phyloP scores from a whole-genome alignment of 2,329 filamentous ascomycete species.

The Neofusicoccum sp. region DNA sequence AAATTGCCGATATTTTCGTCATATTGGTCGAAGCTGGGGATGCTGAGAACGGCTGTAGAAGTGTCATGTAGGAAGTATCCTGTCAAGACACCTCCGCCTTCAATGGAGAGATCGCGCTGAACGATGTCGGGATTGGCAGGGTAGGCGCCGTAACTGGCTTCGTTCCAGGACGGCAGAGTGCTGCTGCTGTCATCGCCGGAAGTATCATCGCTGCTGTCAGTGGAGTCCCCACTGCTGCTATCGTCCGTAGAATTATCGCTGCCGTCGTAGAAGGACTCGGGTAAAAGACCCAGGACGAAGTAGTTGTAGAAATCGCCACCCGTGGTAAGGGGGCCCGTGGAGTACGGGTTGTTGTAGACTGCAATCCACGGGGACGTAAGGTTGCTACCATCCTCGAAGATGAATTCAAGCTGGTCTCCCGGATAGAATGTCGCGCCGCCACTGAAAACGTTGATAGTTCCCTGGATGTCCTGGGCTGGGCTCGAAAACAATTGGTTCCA shows the following conservation, averaged over 20 bases:
- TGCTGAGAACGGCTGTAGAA: conserved; percentile 45
- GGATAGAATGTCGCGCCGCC: conserved; percentile 29
- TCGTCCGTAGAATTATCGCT: not conserved
- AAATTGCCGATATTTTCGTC: conserved; percentile 28
- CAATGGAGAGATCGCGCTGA: conserved; percentile 28
- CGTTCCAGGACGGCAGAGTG: conserved; percentile 25
- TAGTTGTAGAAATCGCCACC: conserved; percentile 50
- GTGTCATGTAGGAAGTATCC: conserved; percentile 47
- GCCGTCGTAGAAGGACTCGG: conserved; percentile 25
- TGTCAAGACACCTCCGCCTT: conserved; percentile 32
- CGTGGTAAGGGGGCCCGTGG: conserved; percentile 38
- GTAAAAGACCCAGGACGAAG: conserved; percentile 42
- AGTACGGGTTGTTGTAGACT: conserved; percentile 27
- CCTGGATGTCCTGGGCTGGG: conserved; percentile 31
- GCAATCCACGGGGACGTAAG: conserved; percentile 29
- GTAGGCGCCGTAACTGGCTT: conserved; percentile 27
- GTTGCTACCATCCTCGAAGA: conserved; percentile 31
- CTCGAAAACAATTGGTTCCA: conserved; percentile 40
- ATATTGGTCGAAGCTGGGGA: conserved; percentile 41
- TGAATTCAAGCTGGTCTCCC: conserved; percentile 33
- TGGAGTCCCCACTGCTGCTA: conserved; percentile 1
- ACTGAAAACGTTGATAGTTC: conserved; percentile 29
- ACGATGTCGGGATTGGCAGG: conserved; percentile 28
- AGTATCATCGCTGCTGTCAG: no score
- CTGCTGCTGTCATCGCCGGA: not conserved